Evolutionary conservation across 768 basidiomycete species (phyloP).

Genomic region (Lentinula sp.): DNA sequence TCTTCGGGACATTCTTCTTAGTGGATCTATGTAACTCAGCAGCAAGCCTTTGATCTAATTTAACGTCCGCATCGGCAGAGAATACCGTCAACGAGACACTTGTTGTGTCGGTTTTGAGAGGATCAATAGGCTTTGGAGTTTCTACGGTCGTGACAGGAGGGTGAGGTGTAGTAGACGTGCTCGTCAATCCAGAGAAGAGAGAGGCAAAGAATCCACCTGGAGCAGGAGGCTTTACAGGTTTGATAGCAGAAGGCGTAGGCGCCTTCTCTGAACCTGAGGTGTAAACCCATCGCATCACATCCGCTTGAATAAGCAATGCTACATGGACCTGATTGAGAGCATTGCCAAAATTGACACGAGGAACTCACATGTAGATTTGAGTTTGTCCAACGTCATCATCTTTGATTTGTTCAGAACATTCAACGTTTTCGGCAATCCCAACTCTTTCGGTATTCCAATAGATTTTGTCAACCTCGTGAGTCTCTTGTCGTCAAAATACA

Average conservation of each 20-base stretch:
- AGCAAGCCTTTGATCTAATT: conserved; percentile 57
- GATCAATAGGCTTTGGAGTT: conserved; percentile 27
- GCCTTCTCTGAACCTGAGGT: conserved; percentile 58
- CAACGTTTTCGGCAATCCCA: conserved; percentile 52
- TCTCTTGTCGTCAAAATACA: conserved; percentile 77
- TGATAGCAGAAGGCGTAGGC: conserved; percentile 26
- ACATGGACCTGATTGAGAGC: conserved; percentile 1
- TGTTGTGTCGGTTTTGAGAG: conserved; percentile 37
- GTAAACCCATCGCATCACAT: conserved; percentile 79
- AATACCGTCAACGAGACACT: conserved; percentile 60
- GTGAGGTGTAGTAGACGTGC: conserved; percentile 30
- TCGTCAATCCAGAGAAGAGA: conserved; percentile 29
- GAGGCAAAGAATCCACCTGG: conserved; percentile 44
- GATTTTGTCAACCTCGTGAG: conserved; percentile 64
- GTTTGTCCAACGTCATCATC: conserved; percentile 62
- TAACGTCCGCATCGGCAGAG: conserved; percentile 60
- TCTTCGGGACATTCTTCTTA: conserved; percentile 86
- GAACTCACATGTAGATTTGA: conserved; percentile 59
- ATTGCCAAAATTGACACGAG: not conserved
- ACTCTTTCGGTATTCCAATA: conserved; percentile 39
- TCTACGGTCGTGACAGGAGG: conserved; percentile 28
- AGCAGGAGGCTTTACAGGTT: conserved; percentile 21
- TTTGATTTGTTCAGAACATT: conserved; percentile 47
- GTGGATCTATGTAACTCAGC: conserved; percentile 83
- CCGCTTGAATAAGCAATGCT: conserved; percentile 77